Evolutionary conservation across 176 grass and related monocot genomes (phyloP).

Genomic region (Oryza brachyantha): DNA sequence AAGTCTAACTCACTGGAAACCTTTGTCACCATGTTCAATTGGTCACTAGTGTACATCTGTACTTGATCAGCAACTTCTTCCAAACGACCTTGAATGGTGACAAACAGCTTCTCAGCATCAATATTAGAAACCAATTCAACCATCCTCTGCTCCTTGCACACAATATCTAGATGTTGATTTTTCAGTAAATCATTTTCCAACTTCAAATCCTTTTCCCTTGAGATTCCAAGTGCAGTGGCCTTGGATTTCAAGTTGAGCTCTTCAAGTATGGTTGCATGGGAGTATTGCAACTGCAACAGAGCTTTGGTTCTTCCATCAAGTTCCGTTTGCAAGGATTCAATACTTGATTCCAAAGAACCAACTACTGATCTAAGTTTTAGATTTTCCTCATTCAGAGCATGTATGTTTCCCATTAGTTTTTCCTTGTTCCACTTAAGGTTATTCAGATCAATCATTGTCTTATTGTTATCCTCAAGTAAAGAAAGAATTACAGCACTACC

Average conservation of each 20-base stretch:
- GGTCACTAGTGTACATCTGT: constrained; percentile 42
- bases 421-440: constrained; percentile 32
- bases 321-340: constrained; percentile 44
- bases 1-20: constrained; percentile 54
- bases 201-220: constrained; percentile 48
- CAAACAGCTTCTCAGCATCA: constrained; percentile 37
- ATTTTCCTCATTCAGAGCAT: constrained; percentile 41
- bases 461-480: constrained; percentile 53
- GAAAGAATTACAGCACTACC: constrained; percentile 26
- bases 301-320: constrained; percentile 44
- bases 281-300: constrained; percentile 40
- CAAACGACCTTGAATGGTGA: constrained; percentile 44
- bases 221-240: constrained; percentile 23
- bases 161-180: constrained; percentile 44
- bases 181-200: constrained; percentile 53
- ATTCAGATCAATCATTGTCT: constrained; percentile 25
- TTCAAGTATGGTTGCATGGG: constrained; percentile 37
- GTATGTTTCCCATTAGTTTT: constrained; percentile 33
- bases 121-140: constrained; percentile 32
- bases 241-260: constrained; percentile 50
- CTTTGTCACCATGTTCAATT: constrained; percentile 50
- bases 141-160: constrained; percentile 34
- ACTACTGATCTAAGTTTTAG: constrained; percentile 34
- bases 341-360: constrained; percentile 44
- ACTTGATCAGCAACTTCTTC: constrained; percentile 48